Evolutionary conservation across 169 alveolate genomes (phyloP), one percentile per base, ranked within the genome.

Genomic region (Prorocentrum cordatum): DNA sequence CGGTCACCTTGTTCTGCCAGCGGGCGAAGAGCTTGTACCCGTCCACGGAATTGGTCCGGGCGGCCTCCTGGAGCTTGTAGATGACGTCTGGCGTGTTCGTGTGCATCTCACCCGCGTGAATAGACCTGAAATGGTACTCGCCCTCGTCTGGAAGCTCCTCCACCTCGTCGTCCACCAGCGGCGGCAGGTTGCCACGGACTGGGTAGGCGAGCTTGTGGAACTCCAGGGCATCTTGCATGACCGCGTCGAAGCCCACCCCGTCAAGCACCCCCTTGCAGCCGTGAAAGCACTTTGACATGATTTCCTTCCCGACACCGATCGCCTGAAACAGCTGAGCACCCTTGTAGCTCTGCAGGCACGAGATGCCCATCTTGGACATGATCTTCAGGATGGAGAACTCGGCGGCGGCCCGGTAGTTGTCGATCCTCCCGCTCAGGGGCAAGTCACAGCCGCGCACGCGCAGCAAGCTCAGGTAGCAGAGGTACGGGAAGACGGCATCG

Each of bases 11-110:
- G 77, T 94, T 92, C 39, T 93, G 92, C 90, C 90, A 82, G 18
- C 80, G 42, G 79, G 90, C 61, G 68, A 82, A 82, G 75, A 77
- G 54, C 88, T 77, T 77, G 86, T 70, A 72, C 47, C 75, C 92
- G n/a, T 70, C 64, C 58, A 22, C 20, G 20, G 12, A 22, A 14
- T 16, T 45, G 58, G 58, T 45, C 20, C 58, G 20, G 12, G 24
- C 20, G 12, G 12, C 58, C 12, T 45, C 10, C n/a, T 35, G 93
- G 47, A 93, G 62, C 87, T 92, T 92, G 68, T 92, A 93, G 31
- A 93, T 93, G 29, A 93, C 93, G 38, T 93, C 95, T 0, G 95
- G 95, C 58, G 92, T 92, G 90, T 93, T 93, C 94, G 87, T 91
- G 90, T 92, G 94, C 22, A 91, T 27, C 68, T 64, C 91, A 18